Percentiles rank a stretch among this genome's conserved stretches.
Conservation (phyloP, 805 yeast species). For the Saturnispora saitoi region DNA sequence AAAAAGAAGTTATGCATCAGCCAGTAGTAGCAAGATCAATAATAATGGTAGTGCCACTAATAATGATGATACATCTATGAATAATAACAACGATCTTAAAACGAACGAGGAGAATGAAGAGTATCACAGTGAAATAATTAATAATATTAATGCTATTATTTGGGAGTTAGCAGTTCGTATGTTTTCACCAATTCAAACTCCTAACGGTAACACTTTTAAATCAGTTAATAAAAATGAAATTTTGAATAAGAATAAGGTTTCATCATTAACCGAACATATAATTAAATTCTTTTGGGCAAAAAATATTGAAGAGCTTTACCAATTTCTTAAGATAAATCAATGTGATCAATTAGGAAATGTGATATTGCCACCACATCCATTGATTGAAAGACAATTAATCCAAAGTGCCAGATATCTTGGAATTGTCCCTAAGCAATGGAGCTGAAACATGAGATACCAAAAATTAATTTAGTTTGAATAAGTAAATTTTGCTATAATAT, state of each 20-base stretch:
- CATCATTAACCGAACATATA: constrained; percentile 25
- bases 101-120: constrained; percentile 1
- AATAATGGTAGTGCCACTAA: not conserved
- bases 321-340: constrained; percentile 18
- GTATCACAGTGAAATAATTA: constrained; percentile 2
- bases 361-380: constrained; percentile 11
- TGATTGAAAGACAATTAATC: constrained; percentile 13
- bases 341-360: constrained; percentile 13
- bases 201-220: constrained; percentile 9
- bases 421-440: constrained; percentile 11
- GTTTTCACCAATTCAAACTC: constrained; percentile 8
- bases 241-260: constrained; percentile 17
- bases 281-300: constrained; percentile 25
- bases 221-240: constrained; percentile 2
- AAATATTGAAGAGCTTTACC: constrained; percentile 18
- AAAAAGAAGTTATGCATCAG: not conserved
- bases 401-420: constrained; percentile 18
- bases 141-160: constrained; percentile 17
- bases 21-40: not conserved
- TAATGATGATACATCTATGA: not conserved
- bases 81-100: not conserved
- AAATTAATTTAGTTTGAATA: not conserved
- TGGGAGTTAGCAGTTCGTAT: constrained; percentile 19
- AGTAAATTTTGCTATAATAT: constrained; percentile 6
- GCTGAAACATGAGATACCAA: not conserved